A percentile compares a stretch with the other conserved stretches of the same genome.
Conservation (phyloP, 1,284 basidiomycete species). For the Cystobasidium sp. region DNA sequence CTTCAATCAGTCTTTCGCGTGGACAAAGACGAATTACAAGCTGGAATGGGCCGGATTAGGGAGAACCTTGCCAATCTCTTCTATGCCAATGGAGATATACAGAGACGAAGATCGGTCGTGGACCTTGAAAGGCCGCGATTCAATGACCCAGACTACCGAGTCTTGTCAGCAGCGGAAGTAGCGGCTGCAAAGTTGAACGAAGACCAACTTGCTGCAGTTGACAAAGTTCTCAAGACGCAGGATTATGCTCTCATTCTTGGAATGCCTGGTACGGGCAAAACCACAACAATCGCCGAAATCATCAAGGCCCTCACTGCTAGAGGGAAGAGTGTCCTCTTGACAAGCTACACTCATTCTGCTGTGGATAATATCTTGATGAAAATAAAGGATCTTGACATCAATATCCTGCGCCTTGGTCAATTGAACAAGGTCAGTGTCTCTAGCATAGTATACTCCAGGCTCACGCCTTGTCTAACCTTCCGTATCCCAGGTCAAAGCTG, state of each 20-base stretch:
- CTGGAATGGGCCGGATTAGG: slow-evolving; percentile 83
- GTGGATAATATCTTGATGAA: slow-evolving; percentile 94
- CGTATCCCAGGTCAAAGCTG: slow-evolving; percentile 59
- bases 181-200: slow-evolving; percentile 64
- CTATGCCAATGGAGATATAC: slow-evolving; percentile 68
- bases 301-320: slow-evolving; percentile 76
- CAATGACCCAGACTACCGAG: slow-evolving; percentile 55
- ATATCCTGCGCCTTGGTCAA: slow-evolving; percentile 85
- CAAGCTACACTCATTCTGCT: slow-evolving; percentile 95
- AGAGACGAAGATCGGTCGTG: slow-evolving; percentile 73
- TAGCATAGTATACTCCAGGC: not conserved
- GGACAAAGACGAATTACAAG: slow-evolving; percentile 88
- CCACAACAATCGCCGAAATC: slow-evolving; percentile 87
- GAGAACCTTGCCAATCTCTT: slow-evolving; percentile 90
- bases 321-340: slow-evolving; percentile 85
- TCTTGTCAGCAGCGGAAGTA: not conserved
- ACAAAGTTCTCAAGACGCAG: slow-evolving; percentile 73
- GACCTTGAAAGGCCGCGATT: slow-evolving; percentile 76
- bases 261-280: slow-evolving; percentile 99
- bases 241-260: slow-evolving; percentile 93
- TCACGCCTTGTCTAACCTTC: not conserved
- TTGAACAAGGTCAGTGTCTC: slow-evolving; percentile 72
- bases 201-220: slow-evolving; percentile 75
- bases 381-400: slow-evolving; percentile 67
- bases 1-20: slow-evolving; percentile 70